phyloP scores from a whole-genome alignment of 108 stramenopile genomes.

The Stephanodiscus minutulus region DNA sequence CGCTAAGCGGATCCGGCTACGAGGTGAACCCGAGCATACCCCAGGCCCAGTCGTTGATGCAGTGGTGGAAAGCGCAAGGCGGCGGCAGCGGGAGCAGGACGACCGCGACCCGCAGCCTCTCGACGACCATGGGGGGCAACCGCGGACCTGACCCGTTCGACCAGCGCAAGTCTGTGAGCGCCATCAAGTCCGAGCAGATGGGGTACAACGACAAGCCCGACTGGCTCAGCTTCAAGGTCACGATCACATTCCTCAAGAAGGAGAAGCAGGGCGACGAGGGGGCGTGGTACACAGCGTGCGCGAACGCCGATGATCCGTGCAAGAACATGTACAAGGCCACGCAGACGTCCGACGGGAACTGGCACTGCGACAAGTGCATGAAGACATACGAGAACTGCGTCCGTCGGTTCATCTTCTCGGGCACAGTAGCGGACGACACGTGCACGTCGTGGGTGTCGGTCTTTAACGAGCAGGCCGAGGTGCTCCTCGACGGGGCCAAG shows the following conservation, averaged over 20 bases:
- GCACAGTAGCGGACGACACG: conserved; percentile 80
- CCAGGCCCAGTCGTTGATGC: conserved; percentile 56
- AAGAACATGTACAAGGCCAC: conserved; percentile 86
- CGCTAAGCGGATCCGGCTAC: too few relatives aligned
- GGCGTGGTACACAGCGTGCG: conserved; percentile 96
- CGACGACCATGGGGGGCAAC: conserved; percentile 63
- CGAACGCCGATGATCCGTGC: conserved; percentile 85
- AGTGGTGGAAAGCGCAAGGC: conserved; percentile 72
- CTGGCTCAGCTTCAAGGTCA: conserved; percentile 86
- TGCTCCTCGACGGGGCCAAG: conserved; percentile 70
- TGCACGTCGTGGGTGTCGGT: conserved; percentile 87
- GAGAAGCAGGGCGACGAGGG: conserved; percentile 86
- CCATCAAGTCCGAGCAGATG: conserved; percentile 85
- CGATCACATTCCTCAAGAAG: conserved; percentile 89
- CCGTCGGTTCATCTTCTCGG: conserved; percentile 90
- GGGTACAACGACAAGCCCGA: conserved; percentile 94
- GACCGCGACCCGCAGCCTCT: conserved; percentile 63
- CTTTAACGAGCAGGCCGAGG: conserved; percentile 89
- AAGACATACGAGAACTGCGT: conserved; percentile 73
- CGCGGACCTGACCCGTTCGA: conserved; percentile 63
- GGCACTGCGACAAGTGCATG: conserved; percentile 85
- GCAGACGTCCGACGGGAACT: conserved; percentile 79
- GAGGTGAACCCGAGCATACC: conserved; percentile 59
- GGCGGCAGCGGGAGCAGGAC: conserved; percentile 43
- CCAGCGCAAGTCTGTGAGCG: conserved; percentile 71